Evolutionary conservation across 345 rosid genomes (phyloP), one percentile per base, ranked within the genome.

Genomic region (Corchorus olitorius): DNA sequence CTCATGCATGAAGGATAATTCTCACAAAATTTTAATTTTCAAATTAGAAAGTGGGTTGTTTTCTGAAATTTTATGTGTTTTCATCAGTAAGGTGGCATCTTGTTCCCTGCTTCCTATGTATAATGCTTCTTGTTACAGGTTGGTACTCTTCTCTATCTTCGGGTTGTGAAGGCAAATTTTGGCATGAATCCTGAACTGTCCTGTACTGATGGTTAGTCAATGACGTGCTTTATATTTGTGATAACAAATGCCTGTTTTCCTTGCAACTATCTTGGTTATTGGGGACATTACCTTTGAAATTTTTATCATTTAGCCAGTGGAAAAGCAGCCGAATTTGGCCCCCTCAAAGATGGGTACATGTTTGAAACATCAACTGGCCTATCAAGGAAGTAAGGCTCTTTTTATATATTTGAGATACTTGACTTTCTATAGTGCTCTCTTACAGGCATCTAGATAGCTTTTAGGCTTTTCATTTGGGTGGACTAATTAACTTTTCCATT

Each of bases 321-420:
- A 43, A 94, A 93, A 78, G 97, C 97, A 55, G 93, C 91, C 34
- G 87, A 83, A 83, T 93, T 89, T 74, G 98, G 93, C 67, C 84
- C 84, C 77, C 88, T 89, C 41, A 90, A 78, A 82, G 94, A 90
- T 59, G 95, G 98, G 65, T 93, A 74, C 86, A 90, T 86, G 89
- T 89, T 94, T 87, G 95, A 94, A 82, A 89, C 91, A 76, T 90
- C 95, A 64, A 91, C 92, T 17, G 93, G 93, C 80, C 88, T 91
- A 74, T 89, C 94, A 62, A 86, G 97, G 82, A 90, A 86, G 97
- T 94, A 76, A 89, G 92, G 65, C 58, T 19, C 12, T 19, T n/a
- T 65, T 13, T 45, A 34, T 6, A 56, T 34, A 46, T 19, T 69
- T 15, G 37, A 72, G 34, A 73, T 39, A 48, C 39, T 64, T 14